Percentiles rank a stretch among this genome's conserved stretches.
Conservation (phyloP, 805 yeast genomes). For the Cyberlindnera samutprakarnensis region DNA sequence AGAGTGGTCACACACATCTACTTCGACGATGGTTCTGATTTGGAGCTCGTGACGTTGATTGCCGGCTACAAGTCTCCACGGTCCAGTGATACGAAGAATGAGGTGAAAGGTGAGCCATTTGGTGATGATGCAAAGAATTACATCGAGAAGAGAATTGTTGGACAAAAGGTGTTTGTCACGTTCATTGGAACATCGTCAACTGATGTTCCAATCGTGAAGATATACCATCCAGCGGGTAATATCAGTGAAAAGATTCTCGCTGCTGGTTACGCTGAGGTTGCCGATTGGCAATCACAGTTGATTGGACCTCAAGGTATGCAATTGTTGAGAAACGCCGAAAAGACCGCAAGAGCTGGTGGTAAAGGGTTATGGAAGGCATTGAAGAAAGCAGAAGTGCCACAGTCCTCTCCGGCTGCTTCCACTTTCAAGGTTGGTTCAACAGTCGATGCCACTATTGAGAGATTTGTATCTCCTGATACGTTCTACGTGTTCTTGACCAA, state of each 20-base stretch:
- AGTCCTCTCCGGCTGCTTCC: constrained; percentile 13
- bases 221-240: constrained; percentile 71
- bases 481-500: constrained; percentile 42
- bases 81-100: constrained; percentile 38
- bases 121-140: constrained; percentile 61
- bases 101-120: constrained; percentile 41
- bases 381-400: constrained; percentile 15
- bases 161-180: constrained; percentile 48
- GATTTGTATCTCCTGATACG: constrained; percentile 65
- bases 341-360: constrained; percentile 46
- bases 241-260: constrained; percentile 61
- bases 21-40: constrained; percentile 42
- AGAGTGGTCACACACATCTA: constrained; percentile 55
- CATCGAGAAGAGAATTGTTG: constrained; percentile 57
- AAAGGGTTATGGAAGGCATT: constrained; percentile 50
- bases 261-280: constrained; percentile 65
- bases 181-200: constrained; percentile 54
- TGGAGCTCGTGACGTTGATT: constrained; percentile 49
- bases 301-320: constrained; percentile 63
- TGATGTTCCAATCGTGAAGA: constrained; percentile 52
- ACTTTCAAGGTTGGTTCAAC: constrained; percentile 38
- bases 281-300: constrained; percentile 71
- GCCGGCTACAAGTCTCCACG: constrained; percentile 76
- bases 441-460: constrained; percentile 48
- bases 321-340: constrained; percentile 56